A percentile compares a stretch with the other conserved stretches of the same genome.
Conservation (phyloP, 371 early-diverging fungal genomes). For the Mortierella sp. region DNA sequence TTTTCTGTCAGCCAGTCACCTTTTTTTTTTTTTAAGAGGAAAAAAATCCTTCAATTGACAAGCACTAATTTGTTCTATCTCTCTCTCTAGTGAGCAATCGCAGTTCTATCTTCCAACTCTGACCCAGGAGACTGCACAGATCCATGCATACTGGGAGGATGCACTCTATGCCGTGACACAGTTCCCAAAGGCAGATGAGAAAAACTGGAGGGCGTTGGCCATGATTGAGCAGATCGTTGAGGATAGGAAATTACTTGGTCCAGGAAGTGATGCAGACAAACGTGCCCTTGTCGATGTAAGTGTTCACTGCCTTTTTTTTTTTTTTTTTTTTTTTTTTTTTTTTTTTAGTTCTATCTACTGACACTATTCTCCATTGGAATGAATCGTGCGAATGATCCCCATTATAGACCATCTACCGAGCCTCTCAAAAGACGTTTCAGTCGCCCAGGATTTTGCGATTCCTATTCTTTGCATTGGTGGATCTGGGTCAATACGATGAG, state of each 20-base stretch:
- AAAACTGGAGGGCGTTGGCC: slow-evolving; percentile 65
- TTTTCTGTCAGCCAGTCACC: background rate
- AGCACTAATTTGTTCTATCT: slow-evolving; percentile 6
- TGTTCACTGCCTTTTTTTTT: background rate
- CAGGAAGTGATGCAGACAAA: slow-evolving; percentile 56
- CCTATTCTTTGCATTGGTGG: slow-evolving; percentile 65
- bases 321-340: background rate
- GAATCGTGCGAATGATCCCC: background rate
- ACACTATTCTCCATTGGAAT: background rate
- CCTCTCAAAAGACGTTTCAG: slow-evolving; percentile 75
- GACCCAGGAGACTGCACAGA: slow-evolving; percentile 62
- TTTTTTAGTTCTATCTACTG: background rate
- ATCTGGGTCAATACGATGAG: slow-evolving; percentile 79
- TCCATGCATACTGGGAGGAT: slow-evolving; percentile 72
- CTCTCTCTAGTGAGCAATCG: slow-evolving; percentile 26
- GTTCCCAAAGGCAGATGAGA: slow-evolving; percentile 76
- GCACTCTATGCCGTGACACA: slow-evolving; percentile 60
- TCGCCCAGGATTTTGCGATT: slow-evolving; percentile 77
- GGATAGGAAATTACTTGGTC: slow-evolving; percentile 66
- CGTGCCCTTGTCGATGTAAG: slow-evolving; percentile 61
- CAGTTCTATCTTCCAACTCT: slow-evolving; percentile 49
- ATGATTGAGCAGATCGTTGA: slow-evolving; percentile 71
- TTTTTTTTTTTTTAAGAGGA: too few species aligned
- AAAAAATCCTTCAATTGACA: background rate
- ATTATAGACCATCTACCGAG: slow-evolving; percentile 68